Base-by-base conservation (phyloP, 2,329 filamentous ascomycete species). In the Diaporthe sp. region DNA sequence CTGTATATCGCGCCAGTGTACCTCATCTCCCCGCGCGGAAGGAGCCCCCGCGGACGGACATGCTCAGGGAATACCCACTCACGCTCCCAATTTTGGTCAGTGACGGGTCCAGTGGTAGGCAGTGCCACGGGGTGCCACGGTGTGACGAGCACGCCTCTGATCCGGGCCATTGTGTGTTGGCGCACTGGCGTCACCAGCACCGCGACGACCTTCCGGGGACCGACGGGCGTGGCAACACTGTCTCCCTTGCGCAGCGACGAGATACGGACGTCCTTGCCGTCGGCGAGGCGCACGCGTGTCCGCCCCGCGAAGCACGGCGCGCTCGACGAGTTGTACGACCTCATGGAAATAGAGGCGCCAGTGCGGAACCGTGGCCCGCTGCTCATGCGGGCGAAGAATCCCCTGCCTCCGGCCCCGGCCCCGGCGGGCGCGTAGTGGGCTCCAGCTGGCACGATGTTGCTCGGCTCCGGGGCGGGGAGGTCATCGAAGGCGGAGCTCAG, bases 1-100 rank as follows among this genome's bases (percentile, higher is more conserved):
- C 90, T 92, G 82, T 90, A 92, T 8, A 92, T 83, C 2, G 80
- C 80, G 0, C 90, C 89, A 0, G 87, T 87, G 69, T 89, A 90
- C 4, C 81, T 77, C 0, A 85, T 81, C 9, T 77, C 76, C 2
- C 78, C 69, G 0, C 80, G 77, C n/a, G n/a, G n/a, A n/a, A n/a
- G n/a, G n/a, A n/a, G n/a, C n/a, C n/a, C 0, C 83, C 80, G 7
- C 7, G 35, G 1, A 86, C 7, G 35, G 1, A 86, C 77, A 0
- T 85, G 76, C 0, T 80, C 83, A 0, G 89, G 89, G 76, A 90
- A 90, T 0, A 74, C 77, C 89, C 88, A 91, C 4, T 71, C 77
- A 30, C 28, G 25, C 22, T 30, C 52, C 4, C 17, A 38, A 12
- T 74, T 81, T 28, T 84, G 81, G 25, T 35, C 57, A 10, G 57